Base-by-base conservation (phyloP, 768 basidiomycete genomes). In the Boletales sp. region DNA sequence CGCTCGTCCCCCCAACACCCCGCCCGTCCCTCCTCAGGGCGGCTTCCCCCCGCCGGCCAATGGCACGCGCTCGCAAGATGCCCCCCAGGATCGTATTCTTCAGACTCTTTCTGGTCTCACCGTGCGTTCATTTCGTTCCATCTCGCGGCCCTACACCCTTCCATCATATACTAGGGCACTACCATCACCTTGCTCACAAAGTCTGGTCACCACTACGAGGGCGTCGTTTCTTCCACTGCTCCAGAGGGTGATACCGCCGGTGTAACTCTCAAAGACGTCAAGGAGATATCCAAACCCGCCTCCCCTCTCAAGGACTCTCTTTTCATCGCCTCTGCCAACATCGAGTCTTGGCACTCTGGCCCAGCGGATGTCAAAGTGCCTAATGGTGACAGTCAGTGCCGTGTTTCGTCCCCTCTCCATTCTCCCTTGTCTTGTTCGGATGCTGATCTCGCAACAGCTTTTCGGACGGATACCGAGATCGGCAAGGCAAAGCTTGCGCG, bases 401-500 rank as follows among this genome's bases (percentile, higher is more conserved):
- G 24, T 27, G 5, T 27, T 27, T 27, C 5, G 24, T 27, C 24
- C 24, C 24, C 17, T 30, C 55, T 47, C 45, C 24, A 14, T 24
- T 24, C 30, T 4, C 7, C 18, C 19, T 43, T 37, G 15, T 19
- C 6, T 6, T 12, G 34, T 34, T 13, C 38, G 27, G 44, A 21
- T 49, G 13, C 50, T 66, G 31, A 69, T 59, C 30, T 34, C 8
- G 18, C 19, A 36, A 46, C 17, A 90, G 89, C 82, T 14, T 92
- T 92, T 74, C 80, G 87, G 57, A 93, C 88, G 21, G 90, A 92
- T 63, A 73, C 81, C 9, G 90, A 92, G 57, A 92, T 93, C 58
- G 79, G 77, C 60, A 82, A 80, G 67, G 77, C 76, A 54, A 72
- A 66, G 27, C 57, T 56, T 13, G 64, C 72, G 9, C 81, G 82